A percentile compares a stretch with the other conserved stretches of the same genome.
phyloP scores from a whole-genome alignment of 177 flowering plant genomes.

The Vitis hybrid region DNA sequence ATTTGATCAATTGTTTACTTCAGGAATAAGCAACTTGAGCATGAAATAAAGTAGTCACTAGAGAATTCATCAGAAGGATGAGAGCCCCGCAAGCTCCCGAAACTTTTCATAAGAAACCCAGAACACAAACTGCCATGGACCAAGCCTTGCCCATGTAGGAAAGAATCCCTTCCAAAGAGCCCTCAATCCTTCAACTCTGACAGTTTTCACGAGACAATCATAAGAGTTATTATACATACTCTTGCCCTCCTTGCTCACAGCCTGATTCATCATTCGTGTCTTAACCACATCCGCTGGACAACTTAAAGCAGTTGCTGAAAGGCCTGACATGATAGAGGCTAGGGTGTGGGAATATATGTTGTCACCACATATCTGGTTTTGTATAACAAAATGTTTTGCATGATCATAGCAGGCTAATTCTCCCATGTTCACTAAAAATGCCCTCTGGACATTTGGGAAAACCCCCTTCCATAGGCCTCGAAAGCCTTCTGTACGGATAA shows the following conservation, averaged over 20 bases:
- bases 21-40: not conserved
- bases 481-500: constrained; percentile 56
- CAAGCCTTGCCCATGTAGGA: constrained; percentile 98
- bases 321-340: constrained; percentile 85
- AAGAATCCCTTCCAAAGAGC: constrained; percentile 94
- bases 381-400: constrained; percentile 67
- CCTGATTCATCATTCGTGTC: constrained; percentile 93
- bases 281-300: constrained; percentile 96
- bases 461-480: constrained; percentile 89
- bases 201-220: constrained; percentile 78
- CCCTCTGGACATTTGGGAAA: constrained; percentile 77
- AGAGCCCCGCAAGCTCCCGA: constrained; percentile 56
- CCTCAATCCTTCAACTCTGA: constrained; percentile 62
- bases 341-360: constrained; percentile 80
- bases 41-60: not conserved
- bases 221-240: constrained; percentile 55
- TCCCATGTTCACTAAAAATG: constrained; percentile 93
- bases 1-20: not conserved
- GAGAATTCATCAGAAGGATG: constrained; percentile 57
- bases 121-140: constrained; percentile 94
- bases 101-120: constrained; percentile 89
- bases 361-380: constrained; percentile 48
- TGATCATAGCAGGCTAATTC: constrained; percentile 93
- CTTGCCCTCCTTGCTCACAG: constrained; percentile 28
- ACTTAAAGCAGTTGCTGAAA: constrained; percentile 79